These are phyloP conservation scores for Pleurotus cornucopiae DNA, from an alignment of 768 basidiomycete species.

Conservation along the genomic window DNA sequence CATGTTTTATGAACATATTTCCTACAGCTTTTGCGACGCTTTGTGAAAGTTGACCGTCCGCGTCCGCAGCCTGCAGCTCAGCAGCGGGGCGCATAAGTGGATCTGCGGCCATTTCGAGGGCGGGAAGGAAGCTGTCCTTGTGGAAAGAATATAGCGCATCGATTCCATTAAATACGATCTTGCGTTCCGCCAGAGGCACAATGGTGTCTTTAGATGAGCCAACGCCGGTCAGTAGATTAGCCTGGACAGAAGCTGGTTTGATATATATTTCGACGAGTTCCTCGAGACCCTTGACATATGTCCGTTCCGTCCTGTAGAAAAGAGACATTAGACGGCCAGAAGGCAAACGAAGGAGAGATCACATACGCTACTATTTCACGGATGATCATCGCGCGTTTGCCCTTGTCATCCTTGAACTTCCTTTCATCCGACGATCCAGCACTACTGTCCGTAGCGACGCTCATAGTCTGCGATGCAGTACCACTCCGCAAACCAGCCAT, in stretches of 20 bases:
- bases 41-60: slow-evolving; percentile 69
- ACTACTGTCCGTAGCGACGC: slow-evolving; percentile 74
- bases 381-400: slow-evolving; percentile 78
- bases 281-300: slow-evolving; percentile 91
- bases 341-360: slow-evolving; percentile 1
- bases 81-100: slow-evolving; percentile 45
- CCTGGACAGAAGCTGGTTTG: slow-evolving; percentile 70
- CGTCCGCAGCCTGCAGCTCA: slow-evolving; percentile 49
- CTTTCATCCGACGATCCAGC: slow-evolving; percentile 72
- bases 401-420: slow-evolving; percentile 89
- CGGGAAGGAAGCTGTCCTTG: slow-evolving; percentile 87
- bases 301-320: slow-evolving; percentile 75
- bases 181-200: slow-evolving; percentile 81
- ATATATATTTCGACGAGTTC: slow-evolving; percentile 96
- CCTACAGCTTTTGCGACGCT: slow-evolving; percentile 79
- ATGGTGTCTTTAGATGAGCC: slow-evolving; percentile 78
- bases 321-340: slow-evolving; percentile 14
- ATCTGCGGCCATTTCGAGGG: slow-evolving; percentile 73
- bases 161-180: slow-evolving; percentile 87
- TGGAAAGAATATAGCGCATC: slow-evolving; percentile 92
- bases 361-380: slow-evolving; percentile 90
- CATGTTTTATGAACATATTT: slow-evolving; percentile 87
- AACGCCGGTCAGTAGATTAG: slow-evolving; percentile 66
- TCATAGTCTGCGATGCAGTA: slow-evolving; percentile 59
- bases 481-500: slow-evolving; percentile 58